Conservation (phyloP, 257 asterid species). For the Fraxinus cuspidata region DNA sequence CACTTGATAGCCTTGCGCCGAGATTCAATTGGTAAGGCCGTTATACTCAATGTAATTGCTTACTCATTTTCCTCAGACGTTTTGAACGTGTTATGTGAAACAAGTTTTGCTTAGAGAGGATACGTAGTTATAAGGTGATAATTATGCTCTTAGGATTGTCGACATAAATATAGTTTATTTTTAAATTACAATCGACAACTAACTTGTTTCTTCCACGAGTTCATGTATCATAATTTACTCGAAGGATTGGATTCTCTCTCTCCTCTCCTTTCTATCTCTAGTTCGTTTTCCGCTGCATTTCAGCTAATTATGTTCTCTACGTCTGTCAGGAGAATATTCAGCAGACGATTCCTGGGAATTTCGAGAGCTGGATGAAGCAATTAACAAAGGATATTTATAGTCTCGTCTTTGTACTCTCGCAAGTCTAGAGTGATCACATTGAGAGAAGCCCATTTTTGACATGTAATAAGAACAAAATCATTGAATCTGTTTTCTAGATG, state of each 20-base stretch:
- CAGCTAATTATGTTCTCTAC: slow-evolving; percentile 3
- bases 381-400: slow-evolving; percentile 73
- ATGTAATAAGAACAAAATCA: background rate
- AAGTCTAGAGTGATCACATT: background rate
- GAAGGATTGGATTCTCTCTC: background rate
- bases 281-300: background rate
- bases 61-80: background rate
- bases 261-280: background rate
- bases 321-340: slow-evolving; percentile 65
- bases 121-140: background rate
- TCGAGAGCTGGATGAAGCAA: slow-evolving; percentile 76
- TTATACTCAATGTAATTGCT: background rate
- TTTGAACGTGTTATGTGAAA: background rate
- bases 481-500: background rate
- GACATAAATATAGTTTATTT: background rate
- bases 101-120: background rate
- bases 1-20: slow-evolving; percentile 88
- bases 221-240: background rate
- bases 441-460: background rate
- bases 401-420: background rate
- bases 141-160: background rate
- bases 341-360: slow-evolving; percentile 97
- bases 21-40: slow-evolving; percentile 84
- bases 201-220: background rate
- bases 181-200: too few relatives aligned